Conservation (phyloP, 345 rosid genomes). For the Linum trigynum region DNA sequence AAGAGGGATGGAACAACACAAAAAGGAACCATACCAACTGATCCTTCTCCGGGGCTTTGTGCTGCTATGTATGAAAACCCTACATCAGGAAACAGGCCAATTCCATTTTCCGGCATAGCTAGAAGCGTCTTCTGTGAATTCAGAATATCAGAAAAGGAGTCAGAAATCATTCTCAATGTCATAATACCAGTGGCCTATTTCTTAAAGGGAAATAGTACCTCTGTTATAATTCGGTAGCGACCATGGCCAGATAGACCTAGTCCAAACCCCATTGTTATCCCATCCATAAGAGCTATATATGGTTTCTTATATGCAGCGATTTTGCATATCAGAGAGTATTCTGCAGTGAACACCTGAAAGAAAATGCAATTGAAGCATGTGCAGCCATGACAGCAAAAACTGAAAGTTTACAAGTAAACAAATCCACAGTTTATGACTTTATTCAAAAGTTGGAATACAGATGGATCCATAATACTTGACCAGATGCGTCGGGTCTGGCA, state of each 20-base stretch:
- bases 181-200: not conserved
- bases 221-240: slow-evolving; percentile 73
- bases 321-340: slow-evolving; percentile 81
- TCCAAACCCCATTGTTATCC: slow-evolving; percentile 93
- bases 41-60: slow-evolving; percentile 83
- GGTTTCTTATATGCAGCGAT: slow-evolving; percentile 81
- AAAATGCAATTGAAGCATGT: slow-evolving; percentile 4
- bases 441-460: not conserved
- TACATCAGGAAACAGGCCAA: slow-evolving; percentile 95
- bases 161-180: not conserved
- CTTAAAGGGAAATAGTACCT: slow-evolving; percentile 34
- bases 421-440: too few species aligned
- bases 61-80: slow-evolving; percentile 92
- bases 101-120: slow-evolving; percentile 97
- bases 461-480: not conserved
- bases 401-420: not conserved
- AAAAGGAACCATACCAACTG: slow-evolving; percentile 48
- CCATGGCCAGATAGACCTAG: slow-evolving; percentile 94
- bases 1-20: not conserved
- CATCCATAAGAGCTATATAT: slow-evolving; percentile 84
- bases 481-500: not conserved
- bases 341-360: slow-evolving; percentile 70
- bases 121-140: slow-evolving; percentile 54
- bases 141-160: slow-evolving; percentile 10
- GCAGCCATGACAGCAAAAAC: not conserved